These are phyloP conservation scores for Striga asiatica DNA, from an alignment of 257 asterid genomes.

Conservation along the genomic window DNA sequence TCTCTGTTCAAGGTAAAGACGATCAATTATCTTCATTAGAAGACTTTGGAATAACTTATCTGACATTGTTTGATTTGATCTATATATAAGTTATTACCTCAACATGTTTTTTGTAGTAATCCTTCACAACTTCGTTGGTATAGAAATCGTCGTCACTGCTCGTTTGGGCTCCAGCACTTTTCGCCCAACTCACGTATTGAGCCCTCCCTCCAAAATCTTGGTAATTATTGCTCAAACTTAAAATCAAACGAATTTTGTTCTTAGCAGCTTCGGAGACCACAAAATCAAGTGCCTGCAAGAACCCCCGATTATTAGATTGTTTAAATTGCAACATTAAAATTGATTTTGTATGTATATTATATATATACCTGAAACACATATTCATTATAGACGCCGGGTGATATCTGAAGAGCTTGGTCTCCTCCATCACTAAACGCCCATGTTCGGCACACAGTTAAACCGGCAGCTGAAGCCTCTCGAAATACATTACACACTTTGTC, in stretches of 20 bases:
- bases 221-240: slow-evolving; percentile 36
- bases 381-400: slow-evolving; percentile 34
- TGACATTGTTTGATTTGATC: no score
- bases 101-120: slow-evolving; percentile 33
- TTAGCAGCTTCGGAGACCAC: slow-evolving; percentile 39
- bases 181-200: slow-evolving; percentile 39
- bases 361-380: slow-evolving; percentile 36
- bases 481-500: slow-evolving; percentile 30
- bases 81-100: slow-evolving; percentile 15
- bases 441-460: slow-evolving; percentile 38
- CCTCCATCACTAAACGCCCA: slow-evolving; percentile 48
- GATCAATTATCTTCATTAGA: no score
- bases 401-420: slow-evolving; percentile 20
- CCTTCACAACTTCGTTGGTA: slow-evolving; percentile 21
- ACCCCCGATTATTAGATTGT: no score
- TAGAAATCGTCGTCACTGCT: slow-evolving; percentile 37
- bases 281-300: slow-evolving; percentile 46
- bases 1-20: no score
- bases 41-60: no score
- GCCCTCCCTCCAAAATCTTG: slow-evolving; percentile 39
- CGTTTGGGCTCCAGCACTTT: slow-evolving; percentile 26
- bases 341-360: no score
- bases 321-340: no score
- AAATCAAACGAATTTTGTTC: slow-evolving; percentile 22
- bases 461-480: slow-evolving; percentile 26